Evolutionary conservation across 345 rosid genomes (phyloP).

Genomic region (Populus deltoides): DNA sequence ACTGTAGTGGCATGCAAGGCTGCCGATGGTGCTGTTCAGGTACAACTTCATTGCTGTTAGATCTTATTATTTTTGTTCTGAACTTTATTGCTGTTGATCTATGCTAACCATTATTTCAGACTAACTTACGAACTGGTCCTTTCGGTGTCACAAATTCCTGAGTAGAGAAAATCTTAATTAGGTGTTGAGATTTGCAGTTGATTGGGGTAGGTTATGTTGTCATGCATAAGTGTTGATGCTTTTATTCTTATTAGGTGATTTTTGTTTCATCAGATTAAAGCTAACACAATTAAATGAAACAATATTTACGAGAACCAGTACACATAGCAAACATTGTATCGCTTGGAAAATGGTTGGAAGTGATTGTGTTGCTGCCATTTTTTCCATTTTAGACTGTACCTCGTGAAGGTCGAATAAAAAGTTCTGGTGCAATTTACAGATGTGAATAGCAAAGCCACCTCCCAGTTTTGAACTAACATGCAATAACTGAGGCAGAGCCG

Average conservation of each 20-base stretch:
- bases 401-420: background rate
- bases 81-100: background rate
- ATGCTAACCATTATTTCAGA: background rate
- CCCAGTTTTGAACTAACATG: background rate
- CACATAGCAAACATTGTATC: background rate
- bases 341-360: background rate
- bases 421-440: background rate
- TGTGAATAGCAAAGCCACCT: background rate
- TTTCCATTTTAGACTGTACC: background rate
- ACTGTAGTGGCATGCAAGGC: conserved; percentile 85
- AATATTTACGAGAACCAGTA: background rate
- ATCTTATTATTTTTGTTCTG: background rate
- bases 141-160: background rate
- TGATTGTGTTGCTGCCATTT: background rate
- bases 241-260: background rate
- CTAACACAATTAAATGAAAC: background rate
- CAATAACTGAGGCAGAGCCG: background rate
- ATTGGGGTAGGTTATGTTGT: background rate
- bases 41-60: conserved; percentile 16
- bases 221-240: background rate
- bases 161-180: background rate
- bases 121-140: background rate
- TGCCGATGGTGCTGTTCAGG: conserved; percentile 91
- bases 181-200: background rate
- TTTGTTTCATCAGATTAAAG: background rate